Base-by-base conservation (phyloP, 495 filamentous ascomycete genomes). In the Tuber magnatum region DNA sequence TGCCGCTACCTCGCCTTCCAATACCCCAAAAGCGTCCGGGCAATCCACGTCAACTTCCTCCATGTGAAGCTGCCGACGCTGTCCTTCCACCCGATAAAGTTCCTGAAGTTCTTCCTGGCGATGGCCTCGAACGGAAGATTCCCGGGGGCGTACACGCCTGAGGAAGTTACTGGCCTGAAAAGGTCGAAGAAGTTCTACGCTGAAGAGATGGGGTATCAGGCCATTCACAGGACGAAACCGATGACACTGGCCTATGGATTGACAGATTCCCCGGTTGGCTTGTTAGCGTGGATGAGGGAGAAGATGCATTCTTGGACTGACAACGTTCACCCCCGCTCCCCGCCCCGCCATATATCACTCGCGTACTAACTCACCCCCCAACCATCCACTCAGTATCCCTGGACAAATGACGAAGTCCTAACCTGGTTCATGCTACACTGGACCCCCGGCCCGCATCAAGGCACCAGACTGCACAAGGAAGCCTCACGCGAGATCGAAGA, bases 291-390 rank as follows among this genome's bases (percentile, higher is more conserved):
- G 90, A 88, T 92, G 69, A 88, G 88, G 74, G 91, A 91, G 82
- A 92, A 92, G 77, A 85, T 92, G 39, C 87, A 90, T 81, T 88
- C 89, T 77, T 92, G 90, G 90, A 88, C 88, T 1, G 89, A 92
- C 77, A 80, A 77, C 2, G 43, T 73, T 73, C 8, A 65, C 32
- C 56, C 56, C 56, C 32, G 1, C 56, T 28, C 14, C 32, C 14
- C 56, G 32, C 12, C 28, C 56, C 56, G 32, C 56, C 28, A 65
- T 14, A 35, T 65, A 35, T 14, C 3, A 1, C 56, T 65, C 28
- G 28, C 56, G 32, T 35, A 20, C 28, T 65, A 35, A 65, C 56
- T 65, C 28, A 35, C 56, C 12, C 14, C 56, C 56, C 1, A 65
- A 65, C 56, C 56, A 65, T 65, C 28, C 28, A 35, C 46, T 24